These are phyloP conservation scores for Daldinia concentrica DNA, from an alignment of 495 filamentous ascomycete genomes.

Conservation along the genomic window DNA sequence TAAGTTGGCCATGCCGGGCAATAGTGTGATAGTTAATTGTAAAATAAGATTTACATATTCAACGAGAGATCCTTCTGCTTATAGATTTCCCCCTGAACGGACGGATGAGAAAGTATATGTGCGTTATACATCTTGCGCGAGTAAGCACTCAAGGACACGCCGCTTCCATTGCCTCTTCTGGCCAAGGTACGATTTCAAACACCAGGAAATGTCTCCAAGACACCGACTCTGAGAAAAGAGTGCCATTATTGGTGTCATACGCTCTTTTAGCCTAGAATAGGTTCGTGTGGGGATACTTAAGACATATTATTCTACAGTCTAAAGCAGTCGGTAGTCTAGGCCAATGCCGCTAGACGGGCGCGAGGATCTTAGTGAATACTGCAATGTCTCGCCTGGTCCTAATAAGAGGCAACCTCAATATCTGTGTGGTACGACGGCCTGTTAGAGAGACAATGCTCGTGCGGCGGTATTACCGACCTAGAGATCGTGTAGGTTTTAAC, in stretches of 20 bases:
- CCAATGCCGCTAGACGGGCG: background rate
- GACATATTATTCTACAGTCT: background rate
- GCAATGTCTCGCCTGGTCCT: background rate
- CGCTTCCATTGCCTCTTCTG: background rate
- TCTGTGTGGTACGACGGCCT: background rate
- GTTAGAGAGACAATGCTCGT: background rate
- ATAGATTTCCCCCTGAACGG: background rate
- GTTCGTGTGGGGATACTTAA: background rate
- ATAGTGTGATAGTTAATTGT: background rate
- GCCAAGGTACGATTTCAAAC: background rate
- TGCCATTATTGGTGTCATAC: background rate
- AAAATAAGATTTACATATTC: background rate
- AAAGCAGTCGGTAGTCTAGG: background rate
- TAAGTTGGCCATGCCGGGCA: conserved; percentile 13
- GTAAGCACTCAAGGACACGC: background rate
- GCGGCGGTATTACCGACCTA: background rate
- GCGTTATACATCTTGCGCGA: background rate
- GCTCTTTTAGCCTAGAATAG: background rate
- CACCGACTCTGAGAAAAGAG: background rate
- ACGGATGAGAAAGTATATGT: background rate
- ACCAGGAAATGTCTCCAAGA: background rate
- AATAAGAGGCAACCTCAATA: background rate
- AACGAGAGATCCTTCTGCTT: background rate
- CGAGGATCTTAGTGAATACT: background rate
- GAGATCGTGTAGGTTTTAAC: background rate